These are phyloP conservation scores for Phytophthora cryptogea DNA, from an alignment of 352 stramenopile genomes.

Conservation along the genomic window DNA sequence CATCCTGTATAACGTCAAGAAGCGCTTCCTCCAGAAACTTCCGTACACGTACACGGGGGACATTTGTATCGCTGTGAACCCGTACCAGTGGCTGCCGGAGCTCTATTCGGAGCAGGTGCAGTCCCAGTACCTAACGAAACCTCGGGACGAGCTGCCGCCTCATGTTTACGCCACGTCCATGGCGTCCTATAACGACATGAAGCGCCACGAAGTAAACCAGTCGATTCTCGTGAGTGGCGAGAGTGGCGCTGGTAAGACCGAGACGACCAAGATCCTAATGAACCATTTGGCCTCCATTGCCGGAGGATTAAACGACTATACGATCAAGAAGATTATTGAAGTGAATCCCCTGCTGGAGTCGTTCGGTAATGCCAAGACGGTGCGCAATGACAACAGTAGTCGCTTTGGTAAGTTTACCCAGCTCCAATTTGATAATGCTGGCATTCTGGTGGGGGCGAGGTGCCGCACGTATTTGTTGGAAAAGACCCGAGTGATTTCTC, in stretches of 20 bases:
- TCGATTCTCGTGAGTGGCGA: constrained; percentile 89
- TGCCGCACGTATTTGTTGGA: constrained; percentile 93
- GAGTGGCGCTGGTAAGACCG: constrained; percentile 87
- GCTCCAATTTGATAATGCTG: constrained; percentile 88
- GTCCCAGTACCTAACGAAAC: constrained; percentile 65
- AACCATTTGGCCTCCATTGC: constrained; percentile 81
- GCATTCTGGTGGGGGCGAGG: constrained; percentile 71
- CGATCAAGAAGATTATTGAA: constrained; percentile 84
- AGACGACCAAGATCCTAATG: constrained; percentile 92
- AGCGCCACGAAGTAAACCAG: constrained; percentile 67
- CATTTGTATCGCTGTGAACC: constrained; percentile 97
- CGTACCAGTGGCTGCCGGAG: constrained; percentile 91
- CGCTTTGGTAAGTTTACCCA: constrained; percentile 98
- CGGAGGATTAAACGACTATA: constrained; percentile 66
- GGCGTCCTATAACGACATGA: constrained; percentile 74
- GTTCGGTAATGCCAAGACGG: constrained; percentile 93
- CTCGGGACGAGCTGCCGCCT: constrained; percentile 60
- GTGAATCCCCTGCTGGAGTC: constrained; percentile 86
- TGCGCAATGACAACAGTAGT: constrained; percentile 96
- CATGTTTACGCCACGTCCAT: constrained; percentile 79
- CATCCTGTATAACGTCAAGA: constrained; percentile 92
- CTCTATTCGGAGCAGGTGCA: constrained; percentile 84
- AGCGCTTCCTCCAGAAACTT: constrained; percentile 79
- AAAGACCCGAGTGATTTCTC: constrained; percentile 89
- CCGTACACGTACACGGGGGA: constrained; percentile 97